Evolutionary conservation across 139 green algal species (phyloP).

Genomic region (Closterium sp.): DNA sequence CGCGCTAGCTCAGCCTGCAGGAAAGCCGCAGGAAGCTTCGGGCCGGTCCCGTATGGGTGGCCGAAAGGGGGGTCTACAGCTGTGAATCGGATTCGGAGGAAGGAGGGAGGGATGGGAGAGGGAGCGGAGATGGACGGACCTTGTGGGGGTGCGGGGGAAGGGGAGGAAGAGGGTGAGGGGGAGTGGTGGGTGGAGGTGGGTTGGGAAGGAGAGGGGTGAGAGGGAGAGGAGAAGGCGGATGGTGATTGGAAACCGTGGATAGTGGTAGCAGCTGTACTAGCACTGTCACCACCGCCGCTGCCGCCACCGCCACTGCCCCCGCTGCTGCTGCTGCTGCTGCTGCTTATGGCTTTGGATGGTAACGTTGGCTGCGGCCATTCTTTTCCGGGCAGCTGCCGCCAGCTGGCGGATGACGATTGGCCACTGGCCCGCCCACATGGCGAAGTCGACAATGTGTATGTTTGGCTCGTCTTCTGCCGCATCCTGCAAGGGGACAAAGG

Average conservation of each 20-base stretch:
- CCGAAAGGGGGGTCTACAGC: neutral
- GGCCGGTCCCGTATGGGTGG: neutral
- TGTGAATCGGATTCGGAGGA: neutral
- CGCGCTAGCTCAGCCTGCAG: neutral
- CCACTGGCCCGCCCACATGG: conserved; percentile 13
- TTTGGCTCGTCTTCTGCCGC: neutral
- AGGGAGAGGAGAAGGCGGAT: no score
- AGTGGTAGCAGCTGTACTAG: neutral
- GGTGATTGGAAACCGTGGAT: neutral
- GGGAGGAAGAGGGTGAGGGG: no score
- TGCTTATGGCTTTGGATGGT: neutral
- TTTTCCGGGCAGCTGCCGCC: neutral
- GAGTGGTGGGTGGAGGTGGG: no score
- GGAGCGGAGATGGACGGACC: no score
- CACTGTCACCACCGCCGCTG: no score
- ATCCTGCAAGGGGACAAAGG: no score
- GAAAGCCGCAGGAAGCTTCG: neutral
- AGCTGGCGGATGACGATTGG: conserved; percentile 8
- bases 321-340: neutral
- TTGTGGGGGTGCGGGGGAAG: neutral
- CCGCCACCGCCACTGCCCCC: no score
- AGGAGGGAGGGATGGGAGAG: neutral
- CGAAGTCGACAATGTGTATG: neutral
- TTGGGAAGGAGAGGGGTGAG: no score
- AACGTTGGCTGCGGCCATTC: neutral